Evolutionary conservation across 352 stramenopile genomes (phyloP).

Genomic region (Blastocystis sp.): DNA sequence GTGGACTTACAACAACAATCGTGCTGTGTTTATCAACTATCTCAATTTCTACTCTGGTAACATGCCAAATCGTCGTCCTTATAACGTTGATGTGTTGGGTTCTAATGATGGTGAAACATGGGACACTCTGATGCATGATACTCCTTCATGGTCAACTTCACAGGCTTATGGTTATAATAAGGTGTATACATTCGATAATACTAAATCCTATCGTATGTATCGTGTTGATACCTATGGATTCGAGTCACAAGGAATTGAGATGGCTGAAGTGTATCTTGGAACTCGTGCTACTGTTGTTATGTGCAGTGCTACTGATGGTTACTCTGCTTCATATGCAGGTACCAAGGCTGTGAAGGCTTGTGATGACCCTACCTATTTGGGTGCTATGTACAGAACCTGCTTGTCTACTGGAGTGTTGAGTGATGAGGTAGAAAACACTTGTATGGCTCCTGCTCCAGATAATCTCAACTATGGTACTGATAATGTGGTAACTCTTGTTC

Average conservation of each 20-base stretch:
- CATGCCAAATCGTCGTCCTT: background rate
- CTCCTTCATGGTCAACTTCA: background rate
- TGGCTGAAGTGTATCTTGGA: background rate
- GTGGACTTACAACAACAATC: background rate
- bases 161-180: background rate
- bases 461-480: background rate
- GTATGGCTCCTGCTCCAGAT: background rate
- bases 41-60: slow-evolving; percentile 13
- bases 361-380: background rate
- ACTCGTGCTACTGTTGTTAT: background rate
- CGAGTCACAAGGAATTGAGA: background rate
- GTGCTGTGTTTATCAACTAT: background rate
- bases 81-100: background rate
- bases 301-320: background rate
- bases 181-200: background rate
- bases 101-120: background rate
- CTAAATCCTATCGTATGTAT: background rate
- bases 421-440: background rate
- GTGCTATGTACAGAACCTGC: background rate
- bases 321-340: background rate
- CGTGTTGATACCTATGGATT: background rate
- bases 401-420: background rate
- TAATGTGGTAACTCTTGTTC: background rate
- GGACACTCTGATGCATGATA: background rate
- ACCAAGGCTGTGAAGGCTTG: background rate